Base-by-base conservation (phyloP, 305 asterid genomes). In the Fraxinus platypoda region DNA sequence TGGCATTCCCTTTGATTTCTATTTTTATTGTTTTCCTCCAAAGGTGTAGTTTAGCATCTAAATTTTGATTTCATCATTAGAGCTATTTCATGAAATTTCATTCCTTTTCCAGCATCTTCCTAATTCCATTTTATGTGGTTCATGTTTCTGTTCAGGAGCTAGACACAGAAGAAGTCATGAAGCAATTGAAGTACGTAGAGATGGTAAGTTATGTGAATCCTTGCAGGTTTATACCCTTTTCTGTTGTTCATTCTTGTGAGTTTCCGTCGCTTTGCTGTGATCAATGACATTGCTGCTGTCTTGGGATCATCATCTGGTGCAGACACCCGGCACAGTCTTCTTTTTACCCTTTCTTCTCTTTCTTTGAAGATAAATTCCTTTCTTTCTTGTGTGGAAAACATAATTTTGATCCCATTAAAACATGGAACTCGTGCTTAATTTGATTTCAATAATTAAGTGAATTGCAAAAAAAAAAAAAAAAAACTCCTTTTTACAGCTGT, bases 111-210 rank as follows among this genome's bases (percentile, higher is more conserved):
- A 12, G n/a, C 74, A 26, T 68, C 3, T 26, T 28, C 35, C 37
- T 28, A 68, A 68, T 68, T 12, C 35, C 74, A 68, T 68, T 66
- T 66, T 25, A 25, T 68, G 74, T 68, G 35, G 74, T 66, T 9
- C 59, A 28, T 87, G 75, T 84, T 57, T 86, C 76, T 84, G 83
- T 86, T 85, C 91, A 95, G 98, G 98, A 93, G 88, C 89, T 95
- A 33, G 93, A 86, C 37, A 95, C 93, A 0, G 95, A 90, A 74
- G 95, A 93, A 87, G 91, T 95, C 82, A 81, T 90, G 88, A 94
- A 89, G 88, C 98, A 94, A 77, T 84, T 95, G 85, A 94, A 94
- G 88, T 95, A 91, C 81, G 72, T 89, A 34, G 97, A 95, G 85
- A 86, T 82, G 98, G 98, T 93, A 89, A 62, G 91, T 84, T 26